These are phyloP conservation scores for Aspergillus phoenicis DNA, from an alignment of 2,329 filamentous ascomycete species.

Conservation along the genomic window DNA sequence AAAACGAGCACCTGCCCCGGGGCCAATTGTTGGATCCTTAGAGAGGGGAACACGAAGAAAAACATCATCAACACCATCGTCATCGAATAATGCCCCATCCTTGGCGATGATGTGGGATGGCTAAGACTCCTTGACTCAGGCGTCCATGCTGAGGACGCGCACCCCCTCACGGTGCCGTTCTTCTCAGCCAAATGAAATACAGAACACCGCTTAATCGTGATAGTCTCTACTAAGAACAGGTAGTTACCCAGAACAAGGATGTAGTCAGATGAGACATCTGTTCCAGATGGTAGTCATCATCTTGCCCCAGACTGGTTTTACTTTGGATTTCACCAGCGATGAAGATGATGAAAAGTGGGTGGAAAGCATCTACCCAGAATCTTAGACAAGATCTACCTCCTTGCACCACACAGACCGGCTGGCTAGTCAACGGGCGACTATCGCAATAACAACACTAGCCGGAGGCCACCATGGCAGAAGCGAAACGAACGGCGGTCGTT, in stretches of 20 bases:
- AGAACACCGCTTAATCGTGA: no score
- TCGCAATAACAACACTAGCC: background rate
- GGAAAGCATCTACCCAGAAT: no score
- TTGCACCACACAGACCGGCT: background rate
- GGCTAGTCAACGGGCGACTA: background rate
- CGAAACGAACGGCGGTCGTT: background rate
- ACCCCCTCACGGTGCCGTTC: background rate
- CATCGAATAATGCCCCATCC: background rate
- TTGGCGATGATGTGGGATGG: background rate
- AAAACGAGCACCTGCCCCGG: conserved; percentile 1
- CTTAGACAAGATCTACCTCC: background rate
- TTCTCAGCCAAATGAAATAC: no score
- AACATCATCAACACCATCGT: background rate
- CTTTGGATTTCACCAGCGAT: no score
- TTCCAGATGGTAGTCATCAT: no score
- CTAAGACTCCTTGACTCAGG: background rate
- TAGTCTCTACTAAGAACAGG: no score
- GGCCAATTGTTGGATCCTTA: background rate
- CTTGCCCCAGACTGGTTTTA: no score
- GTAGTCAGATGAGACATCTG: no score
- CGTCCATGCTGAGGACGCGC: background rate
- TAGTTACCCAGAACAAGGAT: no score
- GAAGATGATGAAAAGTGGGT: no score
- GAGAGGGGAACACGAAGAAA: background rate
- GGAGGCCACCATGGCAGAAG: background rate